Conservation (phyloP, 2,329 filamentous ascomycete genomes). For the Colletotrichum chlorophyti region DNA sequence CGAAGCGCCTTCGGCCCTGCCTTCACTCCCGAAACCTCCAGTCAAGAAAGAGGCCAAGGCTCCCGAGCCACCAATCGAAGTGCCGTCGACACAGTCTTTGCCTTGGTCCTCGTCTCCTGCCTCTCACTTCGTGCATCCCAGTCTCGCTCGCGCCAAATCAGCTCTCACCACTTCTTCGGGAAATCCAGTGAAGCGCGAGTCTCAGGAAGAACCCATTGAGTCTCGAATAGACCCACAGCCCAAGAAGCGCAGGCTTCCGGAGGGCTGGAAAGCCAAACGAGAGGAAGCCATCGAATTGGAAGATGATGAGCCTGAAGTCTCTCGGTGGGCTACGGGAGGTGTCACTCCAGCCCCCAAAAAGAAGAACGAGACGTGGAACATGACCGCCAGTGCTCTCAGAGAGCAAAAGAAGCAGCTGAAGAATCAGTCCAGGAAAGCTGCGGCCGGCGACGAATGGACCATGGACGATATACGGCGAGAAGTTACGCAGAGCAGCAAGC, state of each 20-base stretch:
- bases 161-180: slow-evolving; percentile 31
- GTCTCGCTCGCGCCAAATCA: slow-evolving; percentile 26
- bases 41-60: slow-evolving; percentile 36
- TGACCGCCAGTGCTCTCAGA: slow-evolving; percentile 76
- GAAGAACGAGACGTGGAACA: slow-evolving; percentile 67
- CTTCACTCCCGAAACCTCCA: slow-evolving; percentile 34
- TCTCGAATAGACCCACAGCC: slow-evolving; percentile 42
- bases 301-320: slow-evolving; percentile 36
- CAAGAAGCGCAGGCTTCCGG: slow-evolving; percentile 74
- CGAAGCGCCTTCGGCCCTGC: slow-evolving; percentile 63
- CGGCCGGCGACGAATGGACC: slow-evolving; percentile 45
- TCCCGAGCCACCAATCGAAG: slow-evolving; percentile 4
- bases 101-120: slow-evolving; percentile 77
- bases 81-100: slow-evolving; percentile 42
- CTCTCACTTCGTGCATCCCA: slow-evolving; percentile 52
- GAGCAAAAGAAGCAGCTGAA: slow-evolving; percentile 79
- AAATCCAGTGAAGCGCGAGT: slow-evolving; percentile 50
- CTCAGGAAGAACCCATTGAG: slow-evolving; percentile 40
- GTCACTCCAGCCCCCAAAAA: slow-evolving; percentile 42
- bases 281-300: slow-evolving; percentile 33
- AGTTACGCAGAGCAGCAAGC: slow-evolving; percentile 43
- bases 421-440: slow-evolving; percentile 62
- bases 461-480: slow-evolving; percentile 54
- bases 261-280: slow-evolving; percentile 36
- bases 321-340: slow-evolving; percentile 10